phyloP scores from a whole-genome alignment of 2,329 filamentous ascomycete species.

The Aspergillus quadricinctus region DNA sequence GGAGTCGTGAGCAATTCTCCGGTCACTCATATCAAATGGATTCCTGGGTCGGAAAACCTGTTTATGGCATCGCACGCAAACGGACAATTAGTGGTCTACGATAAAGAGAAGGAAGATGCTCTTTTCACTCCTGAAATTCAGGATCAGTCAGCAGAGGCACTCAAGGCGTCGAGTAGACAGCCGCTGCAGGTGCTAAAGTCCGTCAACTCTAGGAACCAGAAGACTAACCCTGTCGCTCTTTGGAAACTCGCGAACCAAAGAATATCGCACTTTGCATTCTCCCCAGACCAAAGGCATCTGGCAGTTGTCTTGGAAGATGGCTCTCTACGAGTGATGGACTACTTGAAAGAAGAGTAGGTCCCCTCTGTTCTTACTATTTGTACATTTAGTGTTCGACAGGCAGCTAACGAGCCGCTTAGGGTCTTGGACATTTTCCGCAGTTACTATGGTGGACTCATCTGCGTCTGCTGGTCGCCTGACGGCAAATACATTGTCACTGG shows the following conservation, averaged over 20 bases:
- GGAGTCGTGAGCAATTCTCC: constrained; percentile 83
- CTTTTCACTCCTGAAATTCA: constrained; percentile 65
- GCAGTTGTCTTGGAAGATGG: constrained; percentile 92
- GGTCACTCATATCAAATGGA: constrained; percentile 84
- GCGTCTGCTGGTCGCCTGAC: constrained; percentile 96
- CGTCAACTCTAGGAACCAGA: constrained; percentile 89
- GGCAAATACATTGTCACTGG: constrained; percentile 93
- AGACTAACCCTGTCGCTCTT: constrained; percentile 81
- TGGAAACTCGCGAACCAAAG: constrained; percentile 92
- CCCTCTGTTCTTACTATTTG: background rate
- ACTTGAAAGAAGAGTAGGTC: constrained; percentile 77
- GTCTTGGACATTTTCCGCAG: constrained; percentile 82
- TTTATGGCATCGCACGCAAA: constrained; percentile 93
- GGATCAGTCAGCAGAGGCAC: constrained; percentile 24
- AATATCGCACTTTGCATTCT: constrained; percentile 88
- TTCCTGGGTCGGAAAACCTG: constrained; percentile 87
- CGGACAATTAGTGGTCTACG: constrained; percentile 85
- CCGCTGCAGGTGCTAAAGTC: constrained; percentile 77
- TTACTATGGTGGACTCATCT: constrained; percentile 90
- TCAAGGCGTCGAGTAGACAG: constrained; percentile 23
- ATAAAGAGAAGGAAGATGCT: constrained; percentile 93
- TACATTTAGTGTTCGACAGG: background rate
- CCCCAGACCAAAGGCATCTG: constrained; percentile 79
- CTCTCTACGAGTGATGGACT: constrained; percentile 83
- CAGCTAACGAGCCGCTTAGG: constrained; percentile 41